Conservation (phyloP, 2,329 filamentous ascomycete species). For the Didymosphaeria variabile region DNA sequence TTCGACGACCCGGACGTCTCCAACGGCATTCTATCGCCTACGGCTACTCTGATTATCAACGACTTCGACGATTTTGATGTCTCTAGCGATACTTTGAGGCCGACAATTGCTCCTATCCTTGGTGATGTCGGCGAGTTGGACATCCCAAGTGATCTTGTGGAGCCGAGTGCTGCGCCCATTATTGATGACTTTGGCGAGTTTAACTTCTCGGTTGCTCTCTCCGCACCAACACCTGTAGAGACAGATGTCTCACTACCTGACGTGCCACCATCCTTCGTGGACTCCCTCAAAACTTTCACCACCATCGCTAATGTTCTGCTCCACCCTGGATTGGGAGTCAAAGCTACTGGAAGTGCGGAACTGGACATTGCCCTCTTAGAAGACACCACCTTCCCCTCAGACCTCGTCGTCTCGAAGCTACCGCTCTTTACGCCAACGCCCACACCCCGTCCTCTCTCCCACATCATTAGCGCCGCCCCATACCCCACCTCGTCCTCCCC, state of each 20-base stretch:
- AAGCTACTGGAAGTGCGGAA: background rate
- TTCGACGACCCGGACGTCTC: too few species aligned
- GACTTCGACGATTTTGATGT: background rate
- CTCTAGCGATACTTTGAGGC: background rate
- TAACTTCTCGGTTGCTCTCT: background rate
- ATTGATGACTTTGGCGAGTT: background rate
- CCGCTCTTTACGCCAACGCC: slow-evolving; percentile 3
- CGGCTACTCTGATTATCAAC: background rate
- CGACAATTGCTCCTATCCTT: background rate
- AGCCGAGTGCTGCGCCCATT: background rate
- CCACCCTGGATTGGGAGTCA: background rate
- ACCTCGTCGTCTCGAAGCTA: background rate
- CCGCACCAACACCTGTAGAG: background rate
- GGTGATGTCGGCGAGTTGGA: background rate
- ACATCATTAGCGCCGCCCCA: slow-evolving; percentile 2
- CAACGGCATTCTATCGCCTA: too few species aligned
- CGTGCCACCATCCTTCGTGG: background rate
- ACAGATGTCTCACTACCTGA: background rate
- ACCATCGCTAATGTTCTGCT: too few species aligned
- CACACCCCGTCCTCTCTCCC: background rate
- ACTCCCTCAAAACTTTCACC: background rate
- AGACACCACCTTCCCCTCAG: background rate
- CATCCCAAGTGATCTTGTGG: background rate
- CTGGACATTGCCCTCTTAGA: background rate
- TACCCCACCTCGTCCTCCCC: background rate